Percentiles rank a stretch among this genome's conserved stretches.
phyloP scores from a whole-genome alignment of 495 filamentous ascomycete species.

The Rusavskia elegans region DNA sequence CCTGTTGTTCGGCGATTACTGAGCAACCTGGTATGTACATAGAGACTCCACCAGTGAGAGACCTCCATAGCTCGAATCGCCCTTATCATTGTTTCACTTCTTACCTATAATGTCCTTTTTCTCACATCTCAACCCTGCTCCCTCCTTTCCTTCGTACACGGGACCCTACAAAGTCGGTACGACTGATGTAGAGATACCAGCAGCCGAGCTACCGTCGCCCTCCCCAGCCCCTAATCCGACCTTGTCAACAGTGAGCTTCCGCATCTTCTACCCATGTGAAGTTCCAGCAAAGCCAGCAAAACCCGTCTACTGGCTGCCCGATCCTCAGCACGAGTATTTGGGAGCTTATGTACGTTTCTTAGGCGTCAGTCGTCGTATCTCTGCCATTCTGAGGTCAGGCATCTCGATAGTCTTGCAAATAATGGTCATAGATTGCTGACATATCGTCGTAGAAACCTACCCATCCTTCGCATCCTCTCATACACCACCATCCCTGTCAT shows the following conservation, averaged over 20 bases:
- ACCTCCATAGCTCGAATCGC: no score
- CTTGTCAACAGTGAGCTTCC: conserved; percentile 52
- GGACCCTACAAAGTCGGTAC: conserved; percentile 63
- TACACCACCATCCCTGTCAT: conserved; percentile 46
- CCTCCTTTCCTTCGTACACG: conserved; percentile 49
- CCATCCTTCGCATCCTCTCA: conserved; percentile 38
- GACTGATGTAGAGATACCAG: conserved; percentile 57
- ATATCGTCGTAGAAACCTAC: conserved; percentile 32
- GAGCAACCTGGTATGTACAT: no score
- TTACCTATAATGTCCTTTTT: neutral
- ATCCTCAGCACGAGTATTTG: conserved; percentile 52
- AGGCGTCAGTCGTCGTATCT: conserved; percentile 26
- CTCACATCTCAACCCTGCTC: conserved; percentile 17
- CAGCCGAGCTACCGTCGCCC: conserved; percentile 37
- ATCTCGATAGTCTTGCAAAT: neutral
- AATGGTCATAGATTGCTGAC: neutral
- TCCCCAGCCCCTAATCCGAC: conserved; percentile 30
- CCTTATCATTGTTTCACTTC: no score
- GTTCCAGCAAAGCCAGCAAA: conserved; percentile 21
- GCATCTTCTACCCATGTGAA: conserved; percentile 58
- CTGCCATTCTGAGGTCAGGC: conserved; percentile 3
- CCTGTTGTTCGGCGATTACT: no score
- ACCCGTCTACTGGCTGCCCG: conserved; percentile 51
- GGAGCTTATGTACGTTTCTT: conserved; percentile 53
- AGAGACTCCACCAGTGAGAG: no score